phyloP scores from a whole-genome alignment of 2,329 filamentous ascomycete genomes.

The Xylaria sp. region DNA sequence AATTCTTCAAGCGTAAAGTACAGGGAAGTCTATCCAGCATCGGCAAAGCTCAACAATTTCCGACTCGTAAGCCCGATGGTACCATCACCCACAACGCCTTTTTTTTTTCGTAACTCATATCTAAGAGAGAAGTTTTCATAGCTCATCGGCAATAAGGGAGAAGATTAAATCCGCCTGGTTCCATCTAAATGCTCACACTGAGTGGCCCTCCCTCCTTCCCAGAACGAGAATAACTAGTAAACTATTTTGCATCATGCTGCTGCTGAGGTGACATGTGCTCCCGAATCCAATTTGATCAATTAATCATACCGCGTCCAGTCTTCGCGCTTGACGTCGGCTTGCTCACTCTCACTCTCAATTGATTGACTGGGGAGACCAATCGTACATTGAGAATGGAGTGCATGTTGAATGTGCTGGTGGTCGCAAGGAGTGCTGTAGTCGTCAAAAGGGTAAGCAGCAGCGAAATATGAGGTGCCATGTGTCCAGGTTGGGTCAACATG shows the following conservation, averaged over 20 bases:
- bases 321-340: constrained; percentile 53
- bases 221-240: neutral
- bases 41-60: constrained; percentile 4
- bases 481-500: constrained; percentile 47
- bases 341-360: constrained; percentile 46
- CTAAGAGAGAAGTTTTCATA: constrained; percentile 24
- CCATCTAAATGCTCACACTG: neutral
- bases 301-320: constrained; percentile 58
- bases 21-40: constrained; percentile 21
- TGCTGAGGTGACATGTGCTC: neutral
- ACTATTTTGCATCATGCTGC: neutral
- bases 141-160: constrained; percentile 20
- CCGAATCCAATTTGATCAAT: neutral
- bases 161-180: constrained; percentile 1
- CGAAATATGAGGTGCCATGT: constrained; percentile 52
- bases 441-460: constrained; percentile 56
- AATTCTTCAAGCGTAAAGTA: constrained; percentile 25
- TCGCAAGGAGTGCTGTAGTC: constrained; percentile 50
- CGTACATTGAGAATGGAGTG: constrained; percentile 45
- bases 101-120: constrained; percentile 14
- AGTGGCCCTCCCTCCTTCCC: neutral
- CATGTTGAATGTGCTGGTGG: constrained; percentile 43
- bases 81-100: constrained; percentile 22
- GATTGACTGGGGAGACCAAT: constrained; percentile 44
- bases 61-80: constrained; percentile 10